A percentile compares a stretch with the other conserved stretches of the same genome.
These are phyloP conservation scores for Magnolia changhungtana DNA, from an alignment of 164 flowering plant genomes.

Conservation along the genomic window DNA sequence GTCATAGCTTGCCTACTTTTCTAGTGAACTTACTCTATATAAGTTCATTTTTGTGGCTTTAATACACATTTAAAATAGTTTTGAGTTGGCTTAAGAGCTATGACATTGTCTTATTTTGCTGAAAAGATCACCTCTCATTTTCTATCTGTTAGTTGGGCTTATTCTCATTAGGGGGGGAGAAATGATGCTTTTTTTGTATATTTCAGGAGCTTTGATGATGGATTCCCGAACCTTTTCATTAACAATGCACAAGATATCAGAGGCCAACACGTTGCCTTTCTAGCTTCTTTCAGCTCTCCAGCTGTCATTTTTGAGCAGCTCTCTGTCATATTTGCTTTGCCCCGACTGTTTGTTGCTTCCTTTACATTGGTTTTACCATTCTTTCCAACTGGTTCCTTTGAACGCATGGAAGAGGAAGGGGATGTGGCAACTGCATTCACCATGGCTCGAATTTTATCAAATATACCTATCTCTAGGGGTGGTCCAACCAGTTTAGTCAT, in stretches of 20 bases:
- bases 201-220: constrained; percentile 89
- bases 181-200: constrained; percentile 6
- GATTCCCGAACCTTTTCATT: constrained; percentile 91
- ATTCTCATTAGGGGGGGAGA: neutral
- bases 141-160: neutral
- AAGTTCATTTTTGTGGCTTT: too few relatives aligned
- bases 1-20: too few relatives aligned
- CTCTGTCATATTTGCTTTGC: constrained; percentile 85
- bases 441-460: constrained; percentile 86
- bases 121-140: neutral
- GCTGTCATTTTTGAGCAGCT: constrained; percentile 89
- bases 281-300: constrained; percentile 94
- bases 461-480: constrained; percentile 89
- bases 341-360: constrained; percentile 83
- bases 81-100: too few relatives aligned
- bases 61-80: too few relatives aligned
- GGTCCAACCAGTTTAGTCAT: constrained; percentile 94
- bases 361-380: constrained; percentile 89
- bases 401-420: constrained; percentile 97
- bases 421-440: constrained; percentile 99
- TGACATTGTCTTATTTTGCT: neutral
- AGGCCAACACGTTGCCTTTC: constrained; percentile 91
- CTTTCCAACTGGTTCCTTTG: constrained; percentile 97
- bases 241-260: constrained; percentile 84
- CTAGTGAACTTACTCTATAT: too few relatives aligned